Evolutionary conservation across 2,329 filamentous ascomycete species (phyloP), one percentile per base, ranked within the genome.

Genomic region (Fusarium domesticum): DNA sequence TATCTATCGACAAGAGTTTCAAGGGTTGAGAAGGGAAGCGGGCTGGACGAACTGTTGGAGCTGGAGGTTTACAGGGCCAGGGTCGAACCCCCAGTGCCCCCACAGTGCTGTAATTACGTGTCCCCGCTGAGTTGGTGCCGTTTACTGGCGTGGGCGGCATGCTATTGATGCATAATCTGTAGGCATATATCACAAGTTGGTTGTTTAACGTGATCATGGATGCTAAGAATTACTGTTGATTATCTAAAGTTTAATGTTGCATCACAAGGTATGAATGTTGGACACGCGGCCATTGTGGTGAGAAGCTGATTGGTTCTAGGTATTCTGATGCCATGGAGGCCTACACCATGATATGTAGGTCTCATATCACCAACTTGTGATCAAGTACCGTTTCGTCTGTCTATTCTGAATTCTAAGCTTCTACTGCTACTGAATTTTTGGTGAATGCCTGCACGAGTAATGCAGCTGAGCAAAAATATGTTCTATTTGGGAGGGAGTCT

Each of bases 401-500:
- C n/a, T n/a, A n/a, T n/a, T n/a, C n/a, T n/a, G n/a, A n/a, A n/a
- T n/a, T n/a, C n/a, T n/a, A n/a, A n/a, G n/a, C 4, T 28, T 28
- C 10, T 6, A 6, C 20, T 28, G 10, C 23, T 5, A 34, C 17
- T 18, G 32, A 23, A 16, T 38, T 35, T 15, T 32, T 40, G 18
- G 25, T 36, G 19, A 15, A 41, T 41, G n/a, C 20, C 33, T 28
- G 6, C 30, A 18, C 12, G n/a, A 28, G 8, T 10, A 18, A 17
- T 18, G 31, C n/a, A 31, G 12, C n/a, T 19, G 18, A 14, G 11
- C 20, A 28, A 8, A 18, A 5, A 19, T 35, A 28, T 10, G 6
- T n/a, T 28, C 18, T 53, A 54, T 34, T 54, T 55, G 14, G 54
- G 62, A 6, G 75, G 74, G 44, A 82, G 64, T 35, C 68, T 67